phyloP scores from a whole-genome alignment of 2,329 filamentous ascomycete genomes.

The Talaromyces marneffei region DNA sequence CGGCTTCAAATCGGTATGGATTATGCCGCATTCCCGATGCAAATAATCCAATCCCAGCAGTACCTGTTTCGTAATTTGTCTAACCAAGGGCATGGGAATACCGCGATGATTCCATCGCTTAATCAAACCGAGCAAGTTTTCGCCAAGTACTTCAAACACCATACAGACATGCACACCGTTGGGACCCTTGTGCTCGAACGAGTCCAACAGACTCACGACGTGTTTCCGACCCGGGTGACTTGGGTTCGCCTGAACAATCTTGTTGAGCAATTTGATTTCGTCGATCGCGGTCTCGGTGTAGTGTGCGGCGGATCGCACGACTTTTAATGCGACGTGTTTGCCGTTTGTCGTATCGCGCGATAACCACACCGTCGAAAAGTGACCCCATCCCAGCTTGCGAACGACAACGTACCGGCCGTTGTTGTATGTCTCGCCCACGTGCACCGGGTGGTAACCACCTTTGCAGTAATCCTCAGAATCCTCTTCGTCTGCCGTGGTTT shows the following conservation, averaged over 20 bases:
- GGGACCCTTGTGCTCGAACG: constrained; percentile 94
- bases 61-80: constrained; percentile 98
- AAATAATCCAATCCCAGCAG: constrained; percentile 92
- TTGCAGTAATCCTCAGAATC: constrained; percentile 99
- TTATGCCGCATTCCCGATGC: constrained; percentile 96
- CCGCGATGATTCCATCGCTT: constrained; percentile 98
- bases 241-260: constrained; percentile 91
- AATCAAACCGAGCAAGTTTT: constrained; percentile 90
- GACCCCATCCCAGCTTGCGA: constrained; percentile 94
- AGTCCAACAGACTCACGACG: constrained; percentile 92
- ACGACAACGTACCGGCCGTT: constrained; percentile 94
- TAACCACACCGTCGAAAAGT: constrained; percentile 95
- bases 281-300: constrained; percentile 99
- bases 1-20: constrained; percentile 94
- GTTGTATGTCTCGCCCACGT: constrained; percentile 94
- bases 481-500: constrained; percentile 95
- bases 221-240: constrained; percentile 90
- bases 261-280: constrained; percentile 96
- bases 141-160: constrained; percentile 96
- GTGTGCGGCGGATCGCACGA: constrained; percentile 93
- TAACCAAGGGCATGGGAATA: constrained; percentile 92
- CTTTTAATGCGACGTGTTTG: constrained; percentile 96
- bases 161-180: constrained; percentile 97
- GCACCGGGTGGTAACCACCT: constrained; percentile 93
- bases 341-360: constrained; percentile 77